Base-by-base conservation (phyloP, 495 filamentous ascomycete species). In the Haplographium delicatum region DNA sequence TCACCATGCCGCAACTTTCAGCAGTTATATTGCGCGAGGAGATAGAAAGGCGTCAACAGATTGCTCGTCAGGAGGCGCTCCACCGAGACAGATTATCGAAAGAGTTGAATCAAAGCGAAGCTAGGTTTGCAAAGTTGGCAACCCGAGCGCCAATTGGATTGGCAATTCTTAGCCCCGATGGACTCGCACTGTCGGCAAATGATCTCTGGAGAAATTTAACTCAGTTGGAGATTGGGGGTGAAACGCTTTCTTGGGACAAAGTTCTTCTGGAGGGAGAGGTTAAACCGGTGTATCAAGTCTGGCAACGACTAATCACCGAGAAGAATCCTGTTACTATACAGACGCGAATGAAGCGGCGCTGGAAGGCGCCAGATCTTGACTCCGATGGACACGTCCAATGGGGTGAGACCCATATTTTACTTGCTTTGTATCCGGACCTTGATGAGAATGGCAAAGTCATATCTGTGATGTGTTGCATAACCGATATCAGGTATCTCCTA, bases 1-100 rank as follows among this genome's bases (percentile, higher is more conserved):
- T 86, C 2, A 81, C 78, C 3, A 85, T 81, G 1, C 81, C 81
- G 5, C 70, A 86, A 54, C 82, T 83, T 8, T 85, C 82, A 0
- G 81, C 86, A 8, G 80, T 85, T 0, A 61, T 87, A 9, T 83
- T 85, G 44, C 82, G 84, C 53, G 82, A 85, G 56, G 83, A 87
- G 55, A 85, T 86, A 54, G 72, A 75, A 40, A 65, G 81, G 27
- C 81, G 83, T 6, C 75, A 82, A 62, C 68, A 68, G 51, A 81
- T 82, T 6, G 82, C 83, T 8, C 72, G 72, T 28, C 64, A 83
- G 37, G 83, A 82, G 7, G 78, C 79, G 5, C 64, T 79, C 27
- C 79, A 85, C 59, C 72, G 79, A 5, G 75, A 83, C 41, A 70
- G 81, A 52, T 71, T 87, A 4, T 80, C 82, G 1, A 74, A 81